Conservation (phyloP, 2,329 filamentous ascomycete species). For the Penicillium sp. region DNA sequence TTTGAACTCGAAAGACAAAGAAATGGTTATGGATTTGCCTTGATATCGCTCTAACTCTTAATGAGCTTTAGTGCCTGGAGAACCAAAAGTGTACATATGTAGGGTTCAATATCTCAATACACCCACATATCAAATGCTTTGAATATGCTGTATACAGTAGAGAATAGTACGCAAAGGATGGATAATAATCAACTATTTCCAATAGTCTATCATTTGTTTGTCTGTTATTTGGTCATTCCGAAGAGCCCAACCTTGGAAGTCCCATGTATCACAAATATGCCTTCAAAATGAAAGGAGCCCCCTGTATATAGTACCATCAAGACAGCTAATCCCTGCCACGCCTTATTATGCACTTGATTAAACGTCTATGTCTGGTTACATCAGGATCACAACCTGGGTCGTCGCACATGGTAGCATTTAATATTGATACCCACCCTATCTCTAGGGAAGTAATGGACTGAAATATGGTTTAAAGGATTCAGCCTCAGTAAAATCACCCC, state of each 20-base stretch:
- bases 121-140: not conserved
- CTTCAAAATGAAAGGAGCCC: not conserved
- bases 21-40: not conserved
- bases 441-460: not conserved
- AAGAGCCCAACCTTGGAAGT: not conserved
- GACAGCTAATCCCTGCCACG: not conserved
- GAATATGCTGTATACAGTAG: not conserved
- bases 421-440: not conserved
- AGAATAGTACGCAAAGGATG: not conserved
- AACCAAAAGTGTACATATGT: not conserved
- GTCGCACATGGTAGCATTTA: not conserved
- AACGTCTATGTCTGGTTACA: slow-evolving; percentile 5
- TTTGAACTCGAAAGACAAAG: not conserved
- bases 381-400: not conserved
- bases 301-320: not conserved
- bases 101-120: not conserved
- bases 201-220: not conserved
- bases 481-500: not conserved
- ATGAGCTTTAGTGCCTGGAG: not conserved
- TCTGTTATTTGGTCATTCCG: not conserved
- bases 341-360: not conserved
- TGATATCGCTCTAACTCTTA: not conserved
- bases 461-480: not conserved
- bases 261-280: not conserved
- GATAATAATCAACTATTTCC: not conserved